These are phyloP conservation scores for Platanus orientalis DNA, from an alignment of 164 flowering plant species.

Conservation along the genomic window DNA sequence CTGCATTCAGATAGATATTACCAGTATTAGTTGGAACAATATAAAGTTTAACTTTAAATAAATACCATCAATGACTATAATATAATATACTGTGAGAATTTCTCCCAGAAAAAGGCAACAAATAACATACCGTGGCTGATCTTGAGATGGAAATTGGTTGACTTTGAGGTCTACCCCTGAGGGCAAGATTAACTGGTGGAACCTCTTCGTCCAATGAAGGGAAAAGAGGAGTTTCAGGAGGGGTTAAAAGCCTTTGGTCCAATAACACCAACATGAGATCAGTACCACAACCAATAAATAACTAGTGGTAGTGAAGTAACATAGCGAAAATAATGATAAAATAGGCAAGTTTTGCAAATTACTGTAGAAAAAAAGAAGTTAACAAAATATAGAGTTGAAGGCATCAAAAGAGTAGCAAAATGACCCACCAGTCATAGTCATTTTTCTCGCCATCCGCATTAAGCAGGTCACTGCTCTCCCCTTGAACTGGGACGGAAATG, in stretches of 20 bases:
- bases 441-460: constrained; percentile 86
- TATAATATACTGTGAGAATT: background rate
- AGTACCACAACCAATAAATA: constrained; percentile 2
- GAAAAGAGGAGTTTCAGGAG: constrained; percentile 97
- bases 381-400: too few species aligned
- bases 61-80: background rate
- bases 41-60: background rate
- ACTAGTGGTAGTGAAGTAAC: too few species aligned
- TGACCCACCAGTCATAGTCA: constrained; percentile 91
- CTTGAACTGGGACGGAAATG: constrained; percentile 60
- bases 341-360: too few species aligned
- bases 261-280: constrained; percentile 8
- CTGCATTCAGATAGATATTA: constrained; percentile 29
- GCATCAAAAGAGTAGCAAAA: background rate
- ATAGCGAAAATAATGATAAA: background rate
- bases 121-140: constrained; percentile 63
- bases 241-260: constrained; percentile 78
- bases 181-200: constrained; percentile 36
- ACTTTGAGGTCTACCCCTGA: constrained; percentile 74
- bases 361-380: too few species aligned
- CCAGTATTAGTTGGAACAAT: background rate
- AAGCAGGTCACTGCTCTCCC: constrained; percentile 77
- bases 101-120: background rate
- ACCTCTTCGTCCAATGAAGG: constrained; percentile 85
- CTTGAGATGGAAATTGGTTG: constrained; percentile 79